These are phyloP conservation scores for Zizania palustris DNA, from an alignment of 202 grass and related monocot genomes.

Conservation along the genomic window DNA sequence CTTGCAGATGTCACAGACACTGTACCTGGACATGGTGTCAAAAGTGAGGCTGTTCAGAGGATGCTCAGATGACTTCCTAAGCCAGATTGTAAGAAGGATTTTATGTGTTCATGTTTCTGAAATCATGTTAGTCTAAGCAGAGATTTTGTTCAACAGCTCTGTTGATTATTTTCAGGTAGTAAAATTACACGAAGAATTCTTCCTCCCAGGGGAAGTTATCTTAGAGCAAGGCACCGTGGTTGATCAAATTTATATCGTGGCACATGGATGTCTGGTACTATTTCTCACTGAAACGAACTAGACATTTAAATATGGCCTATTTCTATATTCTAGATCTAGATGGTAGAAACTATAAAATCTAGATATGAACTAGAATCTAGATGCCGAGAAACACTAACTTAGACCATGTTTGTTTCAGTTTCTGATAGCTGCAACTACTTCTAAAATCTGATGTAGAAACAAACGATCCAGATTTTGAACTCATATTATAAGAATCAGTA, in stretches of 20 bases:
- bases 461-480: too few species aligned
- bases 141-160: not conserved
- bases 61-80: constrained; percentile 89
- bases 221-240: constrained; percentile 81
- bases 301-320: too few species aligned
- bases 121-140: not conserved
- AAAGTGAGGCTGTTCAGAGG: constrained; percentile 71
- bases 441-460: too few species aligned
- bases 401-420: too few species aligned
- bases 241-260: constrained; percentile 85
- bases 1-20: constrained; percentile 59
- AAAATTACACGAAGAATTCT: constrained; percentile 82
- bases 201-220: constrained; percentile 82
- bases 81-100: constrained; percentile 85
- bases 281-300: not conserved
- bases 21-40: constrained; percentile 72
- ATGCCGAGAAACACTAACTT: too few species aligned
- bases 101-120: not conserved
- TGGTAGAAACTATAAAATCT: too few species aligned
- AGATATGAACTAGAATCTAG: too few species aligned
- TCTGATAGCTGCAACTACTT: too few species aligned
- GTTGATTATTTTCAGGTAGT: constrained; percentile 59
- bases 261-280: constrained; percentile 80
- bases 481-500: too few species aligned
- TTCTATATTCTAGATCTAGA: too few species aligned